Evolutionary conservation across 2,329 filamentous ascomycete species (phyloP).

Genomic region (Aureobasidium sp.): DNA sequence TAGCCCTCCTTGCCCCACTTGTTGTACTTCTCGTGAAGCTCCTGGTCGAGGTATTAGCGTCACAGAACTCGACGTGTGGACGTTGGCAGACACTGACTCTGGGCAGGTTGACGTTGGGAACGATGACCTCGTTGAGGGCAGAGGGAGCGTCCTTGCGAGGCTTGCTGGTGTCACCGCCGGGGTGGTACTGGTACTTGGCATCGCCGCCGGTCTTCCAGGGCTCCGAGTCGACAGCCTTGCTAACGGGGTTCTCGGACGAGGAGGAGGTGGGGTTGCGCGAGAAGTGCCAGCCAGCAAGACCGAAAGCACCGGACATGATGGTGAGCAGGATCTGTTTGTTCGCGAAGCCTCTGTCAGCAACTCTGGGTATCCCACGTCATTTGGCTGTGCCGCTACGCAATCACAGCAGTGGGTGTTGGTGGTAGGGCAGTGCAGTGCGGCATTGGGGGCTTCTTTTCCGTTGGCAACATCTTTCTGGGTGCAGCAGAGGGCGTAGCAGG

Average conservation of each 20-base stretch:
- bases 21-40: slow-evolving; percentile 95
- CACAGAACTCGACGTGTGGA: neutral
- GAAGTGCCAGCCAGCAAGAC: slow-evolving; percentile 83
- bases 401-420: too few species aligned
- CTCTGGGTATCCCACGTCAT: neutral
- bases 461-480: neutral
- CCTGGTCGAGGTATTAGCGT: slow-evolving; percentile 38
- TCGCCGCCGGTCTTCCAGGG: slow-evolving; percentile 70
- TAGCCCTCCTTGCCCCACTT: slow-evolving; percentile 99
- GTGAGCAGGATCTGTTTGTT: slow-evolving; percentile 69
- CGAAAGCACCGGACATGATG: slow-evolving; percentile 83
- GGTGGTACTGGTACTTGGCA: slow-evolving; percentile 59
- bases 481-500: neutral
- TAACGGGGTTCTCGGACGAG: slow-evolving; percentile 70
- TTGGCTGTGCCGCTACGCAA: too few species aligned
- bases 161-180: slow-evolving; percentile 69
- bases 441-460: neutral
- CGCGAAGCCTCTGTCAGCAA: neutral
- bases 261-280: slow-evolving; percentile 76
- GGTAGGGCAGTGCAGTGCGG: neutral
- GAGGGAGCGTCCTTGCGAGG: slow-evolving; percentile 83
- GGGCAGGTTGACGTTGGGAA: slow-evolving; percentile 87
- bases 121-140: slow-evolving; percentile 87
- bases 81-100: slow-evolving; percentile 49
- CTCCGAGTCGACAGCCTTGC: slow-evolving; percentile 68